Percentiles rank a stretch among this genome's conserved stretches.
phyloP scores from a whole-genome alignment of 2,329 filamentous ascomycete genomes.

The Penicillium sp. region DNA sequence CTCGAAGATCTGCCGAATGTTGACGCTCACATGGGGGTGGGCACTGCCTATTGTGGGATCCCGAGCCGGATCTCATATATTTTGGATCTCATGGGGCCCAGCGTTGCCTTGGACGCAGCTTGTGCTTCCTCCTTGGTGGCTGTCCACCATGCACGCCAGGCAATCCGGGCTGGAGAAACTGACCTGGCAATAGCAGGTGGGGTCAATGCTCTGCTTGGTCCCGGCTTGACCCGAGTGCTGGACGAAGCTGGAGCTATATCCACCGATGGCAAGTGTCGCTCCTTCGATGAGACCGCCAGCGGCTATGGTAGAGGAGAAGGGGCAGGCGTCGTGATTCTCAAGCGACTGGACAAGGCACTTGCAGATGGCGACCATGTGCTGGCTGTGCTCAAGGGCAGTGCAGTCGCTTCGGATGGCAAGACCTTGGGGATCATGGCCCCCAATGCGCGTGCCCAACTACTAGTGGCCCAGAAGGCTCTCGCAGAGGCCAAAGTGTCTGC shows the following conservation, averaged over 20 bases:
- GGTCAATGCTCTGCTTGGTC: conserved; percentile 20
- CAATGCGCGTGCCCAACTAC: neutral
- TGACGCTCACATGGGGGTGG: conserved; percentile 27
- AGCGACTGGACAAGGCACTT: neutral
- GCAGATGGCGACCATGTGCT: neutral
- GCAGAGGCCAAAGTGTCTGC: neutral
- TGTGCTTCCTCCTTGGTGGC: no score
- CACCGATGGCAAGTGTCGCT: conserved; percentile 25
- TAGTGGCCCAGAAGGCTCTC: neutral
- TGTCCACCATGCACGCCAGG: neutral
- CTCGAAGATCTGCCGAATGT: conserved; percentile 33
- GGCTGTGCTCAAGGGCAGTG: neutral
- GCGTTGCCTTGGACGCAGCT: no score
- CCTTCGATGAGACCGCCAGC: conserved; percentile 26
- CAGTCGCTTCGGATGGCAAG: neutral
- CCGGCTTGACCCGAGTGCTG: conserved; percentile 27
- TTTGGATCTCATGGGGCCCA: no score
- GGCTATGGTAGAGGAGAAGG: conserved; percentile 30
- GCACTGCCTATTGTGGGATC: neutral
- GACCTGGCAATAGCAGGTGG: neutral
- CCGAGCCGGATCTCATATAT: conserved; percentile 26
- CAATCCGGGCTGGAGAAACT: neutral
- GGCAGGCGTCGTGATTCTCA: conserved; percentile 20
- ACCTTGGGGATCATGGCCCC: neutral
- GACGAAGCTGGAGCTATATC: conserved; percentile 24